A percentile compares a stretch with the other conserved stretches of the same genome.
phyloP scores from a whole-genome alignment of 306 rosid genomes.

The Sechiopsis laciniata region DNA sequence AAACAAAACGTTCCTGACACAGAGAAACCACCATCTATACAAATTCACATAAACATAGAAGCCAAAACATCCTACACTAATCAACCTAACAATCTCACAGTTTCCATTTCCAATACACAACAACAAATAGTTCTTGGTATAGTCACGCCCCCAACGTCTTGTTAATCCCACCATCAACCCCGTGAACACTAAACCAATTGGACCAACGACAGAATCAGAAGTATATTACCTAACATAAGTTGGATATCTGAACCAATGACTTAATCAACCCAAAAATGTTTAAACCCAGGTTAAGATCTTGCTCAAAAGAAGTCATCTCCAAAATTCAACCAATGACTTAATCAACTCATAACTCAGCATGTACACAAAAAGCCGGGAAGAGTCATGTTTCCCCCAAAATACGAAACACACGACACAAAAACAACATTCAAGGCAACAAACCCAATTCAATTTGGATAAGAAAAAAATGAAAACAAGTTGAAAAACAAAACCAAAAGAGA shows the following conservation, averaged over 20 bases:
- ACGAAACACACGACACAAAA: background rate
- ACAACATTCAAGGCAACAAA: background rate
- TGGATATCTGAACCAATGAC: background rate
- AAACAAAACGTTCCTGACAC: background rate
- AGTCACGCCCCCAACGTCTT: background rate
- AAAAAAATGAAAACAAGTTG: background rate
- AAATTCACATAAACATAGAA: background rate
- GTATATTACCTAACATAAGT: background rate
- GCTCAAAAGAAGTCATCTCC: background rate
- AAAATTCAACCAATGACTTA: background rate
- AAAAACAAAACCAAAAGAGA: background rate
- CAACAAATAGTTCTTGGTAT: background rate
- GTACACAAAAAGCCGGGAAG: background rate
- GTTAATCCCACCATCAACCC: background rate
- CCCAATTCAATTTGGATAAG: background rate
- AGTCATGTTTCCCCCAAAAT: too few species aligned
- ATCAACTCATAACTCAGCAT: background rate
- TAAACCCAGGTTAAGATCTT: background rate
- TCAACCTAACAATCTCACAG: background rate
- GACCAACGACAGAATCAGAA: constrained; percentile 15
- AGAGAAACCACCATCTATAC: background rate
- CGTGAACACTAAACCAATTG: background rate
- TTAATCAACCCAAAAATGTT: background rate
- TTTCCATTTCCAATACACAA: background rate
- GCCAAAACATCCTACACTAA: background rate